Conservation (phyloP, 257 asterid genomes). For the Hygrophila difformis region DNA sequence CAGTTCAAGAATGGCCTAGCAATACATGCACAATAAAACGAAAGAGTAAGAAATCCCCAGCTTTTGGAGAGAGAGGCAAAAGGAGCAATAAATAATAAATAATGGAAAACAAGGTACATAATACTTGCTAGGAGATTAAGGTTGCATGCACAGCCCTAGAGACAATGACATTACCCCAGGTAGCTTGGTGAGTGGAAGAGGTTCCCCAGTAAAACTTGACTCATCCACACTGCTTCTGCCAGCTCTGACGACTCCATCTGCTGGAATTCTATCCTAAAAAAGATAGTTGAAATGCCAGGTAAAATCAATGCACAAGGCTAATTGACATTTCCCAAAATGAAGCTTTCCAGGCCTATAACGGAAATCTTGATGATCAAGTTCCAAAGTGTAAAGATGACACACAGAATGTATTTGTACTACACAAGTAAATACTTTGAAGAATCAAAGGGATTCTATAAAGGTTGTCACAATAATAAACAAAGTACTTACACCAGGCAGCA, state of each 20-base stretch:
- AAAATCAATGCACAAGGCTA: background rate
- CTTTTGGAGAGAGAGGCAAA: too few species aligned
- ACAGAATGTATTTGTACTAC: too few species aligned
- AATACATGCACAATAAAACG: background rate
- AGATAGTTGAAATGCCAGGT: background rate
- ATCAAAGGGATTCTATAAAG: too few species aligned
- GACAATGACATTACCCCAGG: slow-evolving; percentile 74
- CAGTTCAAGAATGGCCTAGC: background rate
- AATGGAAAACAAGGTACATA: too few species aligned
- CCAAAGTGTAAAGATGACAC: too few species aligned
- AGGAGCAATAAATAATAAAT: too few species aligned
- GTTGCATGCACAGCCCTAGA: too few species aligned
- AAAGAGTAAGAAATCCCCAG: too few species aligned
- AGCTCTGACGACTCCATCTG: slow-evolving; percentile 82
- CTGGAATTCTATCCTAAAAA: slow-evolving; percentile 92
- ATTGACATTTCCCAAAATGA: background rate
- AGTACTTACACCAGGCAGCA: slow-evolving; percentile 90
- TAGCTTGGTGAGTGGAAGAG: slow-evolving; percentile 87
- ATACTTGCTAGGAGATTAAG: background rate
- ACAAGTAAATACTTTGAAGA: too few species aligned
- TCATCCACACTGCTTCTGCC: slow-evolving; percentile 99
- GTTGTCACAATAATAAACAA: too few species aligned
- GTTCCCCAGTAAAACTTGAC: slow-evolving; percentile 98
- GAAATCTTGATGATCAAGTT: background rate
- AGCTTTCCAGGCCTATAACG: background rate